phyloP scores from a whole-genome alignment of 2,329 filamentous ascomycete species.

The Fusarium coicis region DNA sequence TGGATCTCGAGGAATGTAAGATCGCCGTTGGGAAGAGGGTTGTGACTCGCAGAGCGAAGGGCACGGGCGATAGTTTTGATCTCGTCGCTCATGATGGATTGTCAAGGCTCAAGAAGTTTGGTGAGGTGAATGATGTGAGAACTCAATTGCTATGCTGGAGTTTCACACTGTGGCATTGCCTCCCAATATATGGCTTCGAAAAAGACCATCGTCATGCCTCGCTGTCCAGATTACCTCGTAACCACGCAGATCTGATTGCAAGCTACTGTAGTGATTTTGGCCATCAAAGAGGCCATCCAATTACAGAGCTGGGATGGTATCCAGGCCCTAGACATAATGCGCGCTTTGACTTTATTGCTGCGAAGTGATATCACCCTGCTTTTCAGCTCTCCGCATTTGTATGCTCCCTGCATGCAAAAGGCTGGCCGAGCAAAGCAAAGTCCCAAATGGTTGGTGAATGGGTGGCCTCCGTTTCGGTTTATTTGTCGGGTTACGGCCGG shows the following conservation, averaged over 20 bases:
- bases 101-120: accelerated
- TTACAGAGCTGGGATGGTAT: neutral
- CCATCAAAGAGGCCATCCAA: accelerated
- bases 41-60: neutral
- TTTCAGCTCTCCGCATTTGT: neutral
- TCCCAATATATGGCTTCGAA: neutral
- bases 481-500: neutral
- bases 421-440: neutral
- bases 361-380: neutral
- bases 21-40: neutral
- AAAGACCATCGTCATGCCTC: neutral
- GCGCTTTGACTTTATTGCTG: neutral
- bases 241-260: neutral
- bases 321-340: accelerated
- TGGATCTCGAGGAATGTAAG: accelerated
- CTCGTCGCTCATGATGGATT: neutral
- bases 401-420: neutral
- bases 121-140: too few species aligned
- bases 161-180: accelerated
- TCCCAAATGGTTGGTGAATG: neutral
- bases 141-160: neutral
- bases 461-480: neutral
- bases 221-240: too few species aligned
- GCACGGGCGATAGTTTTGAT: neutral
- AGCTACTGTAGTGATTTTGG: accelerated